phyloP scores from a whole-genome alignment of 495 filamentous ascomycete species.

The Pyrenula aspistea region DNA sequence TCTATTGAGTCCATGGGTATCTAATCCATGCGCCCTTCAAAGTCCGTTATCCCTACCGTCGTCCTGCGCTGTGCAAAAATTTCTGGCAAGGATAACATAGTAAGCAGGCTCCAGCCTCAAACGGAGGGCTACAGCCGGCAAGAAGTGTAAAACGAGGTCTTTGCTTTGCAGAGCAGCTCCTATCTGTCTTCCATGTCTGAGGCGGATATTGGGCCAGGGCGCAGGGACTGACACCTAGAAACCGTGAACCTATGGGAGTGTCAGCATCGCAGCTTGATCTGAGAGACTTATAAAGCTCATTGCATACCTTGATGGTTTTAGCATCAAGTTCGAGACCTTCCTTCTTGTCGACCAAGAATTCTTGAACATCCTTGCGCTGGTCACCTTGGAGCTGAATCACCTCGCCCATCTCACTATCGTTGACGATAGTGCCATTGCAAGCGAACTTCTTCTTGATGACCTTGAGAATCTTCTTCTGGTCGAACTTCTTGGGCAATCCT shows the following conservation, averaged over 20 bases:
- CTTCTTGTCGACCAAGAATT: conserved; percentile 92
- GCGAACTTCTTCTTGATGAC: conserved; percentile 99
- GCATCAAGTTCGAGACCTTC: conserved; percentile 81
- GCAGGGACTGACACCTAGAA: conserved; percentile 40
- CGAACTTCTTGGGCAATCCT: conserved; percentile 94
- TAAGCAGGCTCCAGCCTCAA: conserved; percentile 4
- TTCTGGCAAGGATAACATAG: no score
- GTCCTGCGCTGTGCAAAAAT: background rate
- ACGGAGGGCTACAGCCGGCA: conserved; percentile 6
- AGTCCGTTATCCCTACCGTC: background rate
- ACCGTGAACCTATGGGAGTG: conserved; percentile 36
- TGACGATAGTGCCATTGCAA: conserved; percentile 99
- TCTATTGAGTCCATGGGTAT: background rate
- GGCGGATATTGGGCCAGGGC: conserved; percentile 29
- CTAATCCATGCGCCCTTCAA: background rate
- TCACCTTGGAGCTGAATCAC: conserved; percentile 99
- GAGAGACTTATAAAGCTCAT: background rate
- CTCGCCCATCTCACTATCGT: conserved; percentile 94
- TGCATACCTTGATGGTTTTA: conserved; percentile 87
- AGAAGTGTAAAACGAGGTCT: conserved; percentile 4
- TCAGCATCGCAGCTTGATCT: conserved; percentile 2
- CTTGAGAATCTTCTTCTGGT: conserved; percentile 99
- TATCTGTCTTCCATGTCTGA: conserved; percentile 25
- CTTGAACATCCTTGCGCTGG: conserved; percentile 95
- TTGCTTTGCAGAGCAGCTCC: conserved; percentile 7